phyloP scores from a whole-genome alignment of 176 grass and related monocot species.

The Juncus inflexus region DNA sequence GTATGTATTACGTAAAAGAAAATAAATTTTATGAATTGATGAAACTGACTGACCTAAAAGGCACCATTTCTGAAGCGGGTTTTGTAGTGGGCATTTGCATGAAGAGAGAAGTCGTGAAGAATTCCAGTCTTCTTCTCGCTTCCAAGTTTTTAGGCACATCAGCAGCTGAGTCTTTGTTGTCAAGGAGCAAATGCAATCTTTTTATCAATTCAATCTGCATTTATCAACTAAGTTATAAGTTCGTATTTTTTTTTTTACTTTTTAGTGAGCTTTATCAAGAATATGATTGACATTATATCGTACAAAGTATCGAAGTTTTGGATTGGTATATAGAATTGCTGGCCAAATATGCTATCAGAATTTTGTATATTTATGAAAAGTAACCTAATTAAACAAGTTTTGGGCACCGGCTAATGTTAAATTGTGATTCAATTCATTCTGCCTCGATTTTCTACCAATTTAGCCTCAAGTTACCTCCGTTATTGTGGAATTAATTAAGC shows the following conservation, averaged over 20 bases:
- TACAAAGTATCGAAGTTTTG: too few species aligned
- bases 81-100: conserved; percentile 82
- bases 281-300: too few species aligned
- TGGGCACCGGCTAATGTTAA: too few species aligned
- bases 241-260: too few species aligned
- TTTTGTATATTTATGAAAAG: conserved; percentile 42
- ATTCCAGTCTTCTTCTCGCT: conserved; percentile 81
- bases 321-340: too few species aligned
- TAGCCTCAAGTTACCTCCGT: too few species aligned
- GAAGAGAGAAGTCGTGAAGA: conserved; percentile 90
- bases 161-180: conserved; percentile 78
- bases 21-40: conserved; percentile 5
- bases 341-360: too few species aligned
- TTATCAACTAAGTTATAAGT: background rate
- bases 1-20: background rate
- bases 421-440: too few species aligned
- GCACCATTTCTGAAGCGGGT: conserved; percentile 88
- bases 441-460: too few species aligned
- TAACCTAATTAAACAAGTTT: conserved; percentile 14
- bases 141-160: conserved; percentile 92
- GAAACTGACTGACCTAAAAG: conserved; percentile 49
- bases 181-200: conserved; percentile 88
- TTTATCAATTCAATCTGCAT: conserved; percentile 81
- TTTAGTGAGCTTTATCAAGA: too few species aligned
- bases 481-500: too few species aligned